Base-by-base conservation (phyloP, 2,329 filamentous ascomycete species). In the Metarhizium anisopliae region DNA sequence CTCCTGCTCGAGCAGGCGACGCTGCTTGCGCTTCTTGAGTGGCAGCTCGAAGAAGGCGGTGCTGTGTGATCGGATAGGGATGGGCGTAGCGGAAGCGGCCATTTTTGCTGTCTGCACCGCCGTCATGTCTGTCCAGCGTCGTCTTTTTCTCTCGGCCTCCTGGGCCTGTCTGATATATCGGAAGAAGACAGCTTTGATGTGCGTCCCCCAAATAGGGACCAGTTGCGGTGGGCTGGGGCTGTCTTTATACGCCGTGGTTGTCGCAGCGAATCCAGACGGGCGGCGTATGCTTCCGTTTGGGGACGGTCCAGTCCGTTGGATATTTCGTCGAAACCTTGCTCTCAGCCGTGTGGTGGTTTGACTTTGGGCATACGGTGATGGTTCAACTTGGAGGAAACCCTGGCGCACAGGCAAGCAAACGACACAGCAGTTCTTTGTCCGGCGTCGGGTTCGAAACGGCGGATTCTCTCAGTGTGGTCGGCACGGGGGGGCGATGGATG, bases 1-100 rank as follows among this genome's bases (percentile, higher is more conserved):
- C 42, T 55, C 56, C 40, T 62, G 55, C 55, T 62, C 59, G n/a
- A 58, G 45, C n/a, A 62, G 38, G 13, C 62, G 59, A 20, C 53
- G 56, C 49, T 59, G 62, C 51, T 57, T 59, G 51, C 62, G 60
- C 55, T 59, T 60, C 55, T 59, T 63, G 29, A 55, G 58, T 4
- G 61, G 61, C 6, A 63, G 59, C 52, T 64, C 62, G 51, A 64
- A 64, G 52, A 64, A 59, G 52, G 56, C 42, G 16, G 55, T n/a
- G 57, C 55, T 47, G 56, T 47, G 53, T 7, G 55, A 55, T 13
- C 57, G 53, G 53, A 56, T 47, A 35, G 57, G 57, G 6, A 57
- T 49, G 13, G 57, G 57, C 10, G 43, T 49, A 45, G 50, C 47
- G 8, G 52, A 51, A 36, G 55, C 56, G 25, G 57, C 55, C 57